Base-by-base conservation (phyloP, 345 rosid genomes). In the Acer negundo region DNA sequence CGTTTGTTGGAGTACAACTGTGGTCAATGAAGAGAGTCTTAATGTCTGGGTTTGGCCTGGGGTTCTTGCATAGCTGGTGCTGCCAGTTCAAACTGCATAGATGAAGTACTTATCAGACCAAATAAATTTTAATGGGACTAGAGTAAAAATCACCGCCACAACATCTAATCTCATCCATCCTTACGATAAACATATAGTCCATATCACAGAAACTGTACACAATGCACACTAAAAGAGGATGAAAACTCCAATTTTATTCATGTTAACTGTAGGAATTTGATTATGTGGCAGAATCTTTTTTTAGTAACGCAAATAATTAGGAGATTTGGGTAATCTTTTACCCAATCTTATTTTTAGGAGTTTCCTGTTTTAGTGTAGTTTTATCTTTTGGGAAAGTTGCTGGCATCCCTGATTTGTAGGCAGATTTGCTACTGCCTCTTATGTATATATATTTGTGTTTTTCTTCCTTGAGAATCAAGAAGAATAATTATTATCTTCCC, bases 31-130 rank as follows among this genome's bases (percentile, higher is more conserved):
- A 91, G 79, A 93, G 75, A 40, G 98, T 93, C 82, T 90, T 91
- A 68, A 93, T 93, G 77, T 93, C 96, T 56, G 98, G 98, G 75
- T 93, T 93, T 55, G 92, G 74, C 89, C 93, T 89, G 11, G 93
- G 96, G 77, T 91, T 91, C 88, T 91, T 90, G 82, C 98, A 93
- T 40, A 93, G 83, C 79, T 91, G 96, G 80, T 93, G 98, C 85
- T 93, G 98, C 98, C 98, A 93, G 79, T 91, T 91, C 86, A 93
- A 88, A 76, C 98, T 94, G 88, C 65, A 85, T 75, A 38, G 15
- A 70, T 23, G 75, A 62, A 80, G 70, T 44, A 70, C 51, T 31
- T 44, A 71, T 58, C 62, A 46, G 20, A 23, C 75, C 58, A 51
- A 67, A 55, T n/a, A 55, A 19, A 40, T 13, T 62, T 47, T 15